Percentiles rank a stretch among this genome's conserved stretches.
Conservation (phyloP, 108 stramenopile species). For the Skeletonema potamos region DNA sequence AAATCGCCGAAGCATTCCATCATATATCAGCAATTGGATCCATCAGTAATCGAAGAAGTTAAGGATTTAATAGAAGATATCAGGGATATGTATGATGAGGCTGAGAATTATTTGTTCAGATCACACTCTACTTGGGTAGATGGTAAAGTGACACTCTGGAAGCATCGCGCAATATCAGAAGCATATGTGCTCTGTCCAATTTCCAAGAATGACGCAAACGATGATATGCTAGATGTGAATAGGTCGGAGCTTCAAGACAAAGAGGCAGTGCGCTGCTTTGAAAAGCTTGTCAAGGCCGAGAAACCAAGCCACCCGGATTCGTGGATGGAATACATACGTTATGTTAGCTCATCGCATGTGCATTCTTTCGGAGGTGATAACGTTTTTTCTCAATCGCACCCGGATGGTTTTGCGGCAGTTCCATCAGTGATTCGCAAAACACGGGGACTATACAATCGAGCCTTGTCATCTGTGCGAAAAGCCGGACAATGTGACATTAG, state of each 20-base stretch:
- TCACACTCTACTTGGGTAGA: conserved; percentile 51
- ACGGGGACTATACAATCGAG: conserved; percentile 69
- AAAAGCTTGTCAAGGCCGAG: conserved; percentile 62
- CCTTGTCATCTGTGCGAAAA: conserved; percentile 50
- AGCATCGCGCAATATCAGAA: conserved; percentile 60
- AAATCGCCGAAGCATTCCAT: conserved; percentile 7
- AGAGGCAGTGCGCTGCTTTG: conserved; percentile 48
- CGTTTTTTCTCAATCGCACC: conserved; percentile 3
- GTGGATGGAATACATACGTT: conserved; percentile 55
- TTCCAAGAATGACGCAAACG: conserved; percentile 7
- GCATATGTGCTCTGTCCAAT: conserved; percentile 59
- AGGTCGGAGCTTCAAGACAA: not conserved
- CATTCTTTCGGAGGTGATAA: conserved; percentile 16
- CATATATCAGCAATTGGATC: conserved; percentile 33
- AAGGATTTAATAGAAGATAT: conserved; percentile 77
- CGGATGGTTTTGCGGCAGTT: conserved; percentile 30
- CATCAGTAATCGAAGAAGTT: conserved; percentile 56
- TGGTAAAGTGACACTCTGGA: conserved; percentile 56
- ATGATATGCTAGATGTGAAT: conserved; percentile 4
- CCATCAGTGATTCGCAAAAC: conserved; percentile 50
- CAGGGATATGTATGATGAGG: conserved; percentile 73
- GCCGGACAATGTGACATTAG: conserved; percentile 5
- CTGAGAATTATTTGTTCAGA: conserved; percentile 60
- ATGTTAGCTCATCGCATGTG: conserved; percentile 29
- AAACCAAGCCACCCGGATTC: conserved; percentile 77